Evolutionary conservation across 805 yeast genomes (phyloP), one percentile per base, ranked within the genome.

Genomic region (Myxozyma monticola): DNA sequence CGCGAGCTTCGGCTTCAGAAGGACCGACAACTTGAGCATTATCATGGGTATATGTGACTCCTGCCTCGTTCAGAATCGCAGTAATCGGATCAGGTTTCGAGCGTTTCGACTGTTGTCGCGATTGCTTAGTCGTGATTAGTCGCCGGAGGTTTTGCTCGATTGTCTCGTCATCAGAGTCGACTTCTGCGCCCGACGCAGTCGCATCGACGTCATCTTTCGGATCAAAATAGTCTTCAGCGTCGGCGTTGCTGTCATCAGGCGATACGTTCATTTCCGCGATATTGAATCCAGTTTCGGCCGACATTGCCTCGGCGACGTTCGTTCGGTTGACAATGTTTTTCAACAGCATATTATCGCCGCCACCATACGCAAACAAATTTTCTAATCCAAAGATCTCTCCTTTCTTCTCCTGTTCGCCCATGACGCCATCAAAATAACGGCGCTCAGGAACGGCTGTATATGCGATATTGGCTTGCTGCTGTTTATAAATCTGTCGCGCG

Each of bases 391-490:
- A 54, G 4, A 54, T 28, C 20, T 49, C 55, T 2, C 58, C 58
- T 15, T 39, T 22, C 34, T 34, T 20, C 3, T 36, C 55, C 14
- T 25, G 26, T 12, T 47, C 53, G 12, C 55, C 51, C 33, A 35
- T 37, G 6, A 54, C 51, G 4, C 58, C 58, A 22, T 45, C 42
- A 42, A 54, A 54, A 45, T 49, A 54, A 15, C 58, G 33, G 21
- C 58, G 33, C 33, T 54, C 54, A 10, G 26, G 21, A 21, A 51
- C 42, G 8, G 55, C 58, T 7, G 35, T 45, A 38, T 54, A 54
- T 18, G 47, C 58, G 20, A 48, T 54, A 35, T 45, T 54, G 17
- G 58, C 58, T 26, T 54, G 54, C 29, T 54, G 58, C 44, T 54
- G 58, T 33, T 54, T 54, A 26, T 54, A 54, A 8, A 54, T 45